These are phyloP conservation scores for Acrodontium crateriforme DNA, from an alignment of 2,329 filamentous ascomycete genomes.

Conservation along the genomic window DNA sequence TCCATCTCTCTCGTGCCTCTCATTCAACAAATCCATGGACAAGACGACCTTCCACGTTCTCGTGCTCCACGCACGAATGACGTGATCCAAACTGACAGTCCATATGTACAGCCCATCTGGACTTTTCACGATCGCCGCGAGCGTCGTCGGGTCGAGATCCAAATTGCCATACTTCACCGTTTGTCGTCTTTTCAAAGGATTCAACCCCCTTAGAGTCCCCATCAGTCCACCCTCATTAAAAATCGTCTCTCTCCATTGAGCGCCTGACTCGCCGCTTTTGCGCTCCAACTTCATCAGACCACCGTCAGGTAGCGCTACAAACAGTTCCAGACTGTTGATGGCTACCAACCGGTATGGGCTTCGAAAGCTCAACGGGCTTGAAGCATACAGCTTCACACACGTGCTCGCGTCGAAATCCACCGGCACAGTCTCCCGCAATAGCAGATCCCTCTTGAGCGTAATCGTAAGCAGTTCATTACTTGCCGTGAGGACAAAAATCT, in stretches of 20 bases:
- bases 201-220: slow-evolving; percentile 46
- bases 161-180: slow-evolving; percentile 50
- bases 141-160: slow-evolving; percentile 54
- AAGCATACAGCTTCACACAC: slow-evolving; percentile 59
- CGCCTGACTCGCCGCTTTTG: slow-evolving; percentile 39
- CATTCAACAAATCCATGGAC: slow-evolving; percentile 63
- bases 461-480: slow-evolving; percentile 73
- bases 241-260: slow-evolving; percentile 51
- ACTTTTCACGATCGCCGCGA: slow-evolving; percentile 42
- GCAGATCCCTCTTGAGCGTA: slow-evolving; percentile 68
- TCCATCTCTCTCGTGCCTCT: slow-evolving; percentile 29
- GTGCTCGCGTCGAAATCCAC: slow-evolving; percentile 63
- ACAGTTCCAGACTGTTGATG: slow-evolving; percentile 55
- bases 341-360: slow-evolving; percentile 70
- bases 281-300: slow-evolving; percentile 58
- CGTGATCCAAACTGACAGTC: slow-evolving; percentile 79
- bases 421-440: slow-evolving; percentile 43
- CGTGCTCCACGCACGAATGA: slow-evolving; percentile 78
- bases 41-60: slow-evolving; percentile 64
- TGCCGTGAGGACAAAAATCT: slow-evolving; percentile 65
- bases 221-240: slow-evolving; percentile 60
- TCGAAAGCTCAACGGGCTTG: slow-evolving; percentile 63
- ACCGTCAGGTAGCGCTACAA: slow-evolving; percentile 71
- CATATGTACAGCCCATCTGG: slow-evolving; percentile 45
- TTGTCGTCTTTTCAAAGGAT: slow-evolving; percentile 52